Evolutionary conservation across 2,329 filamentous ascomycete genomes (phyloP), one percentile per base, ranked within the genome.

Genomic region (Coleophoma cylindrospora): DNA sequence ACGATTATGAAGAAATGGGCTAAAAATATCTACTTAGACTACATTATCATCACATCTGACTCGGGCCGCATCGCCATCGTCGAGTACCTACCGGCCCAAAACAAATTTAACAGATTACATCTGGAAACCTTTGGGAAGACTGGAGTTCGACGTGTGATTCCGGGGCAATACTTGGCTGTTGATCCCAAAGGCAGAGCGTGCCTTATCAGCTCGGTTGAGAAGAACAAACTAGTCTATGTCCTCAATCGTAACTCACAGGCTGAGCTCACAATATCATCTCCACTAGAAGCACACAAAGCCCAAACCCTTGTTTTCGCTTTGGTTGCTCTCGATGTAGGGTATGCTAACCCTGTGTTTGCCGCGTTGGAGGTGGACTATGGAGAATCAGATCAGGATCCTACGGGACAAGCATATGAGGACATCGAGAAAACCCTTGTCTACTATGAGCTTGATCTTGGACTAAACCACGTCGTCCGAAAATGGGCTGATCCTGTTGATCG

Each of bases 181-280:
- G 94, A 99, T 64, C 94, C 94, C 27, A 96, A 96, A 70, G 94
- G 94, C 50, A 84, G 94, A 73, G 95, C 95, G 49, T 96, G 92
- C 65, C 79, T 99, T 66, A 89, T 97, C 54, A 91, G 94, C 10
- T 92, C 91, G 5, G 80, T 92, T 49, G 95, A 99, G 73, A 99
- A 99, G 80, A 99, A 97, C 74, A 99, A 99, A 74, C 86, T 99
- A 50, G 94, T 99, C 59, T 99, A 99, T 71, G 92, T 99, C 63
- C 78, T 99, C 59, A 97, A 97, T 70, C 86, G 95, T 57, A 95
- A 96, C 71, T 82, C 91, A 3, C 90, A 97, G 70, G 91, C 91
- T 15, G 89, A 96, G 68, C 82, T 99, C 61, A 95, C 91, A 38
- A 99, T 99, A 46, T 99, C 94, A 5, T 99, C 94, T 13, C 94